phyloP scores from a whole-genome alignment of 1,139 yeast species.

The Pneumocystis wakefieldiae region DNA sequence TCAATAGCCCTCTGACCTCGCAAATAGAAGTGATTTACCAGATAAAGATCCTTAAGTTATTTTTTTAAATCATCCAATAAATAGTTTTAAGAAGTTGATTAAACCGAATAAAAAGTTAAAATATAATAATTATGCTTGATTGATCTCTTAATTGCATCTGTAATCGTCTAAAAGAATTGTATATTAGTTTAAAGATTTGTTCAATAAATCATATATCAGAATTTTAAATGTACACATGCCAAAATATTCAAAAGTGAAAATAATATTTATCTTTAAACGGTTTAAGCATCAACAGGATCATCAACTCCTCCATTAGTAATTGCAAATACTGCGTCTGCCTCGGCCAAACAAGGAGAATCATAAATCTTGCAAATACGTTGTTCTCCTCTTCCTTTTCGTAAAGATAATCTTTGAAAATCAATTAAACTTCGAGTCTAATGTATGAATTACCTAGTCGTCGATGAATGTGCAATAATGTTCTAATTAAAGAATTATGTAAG shows the following conservation, averaged over 20 bases:
- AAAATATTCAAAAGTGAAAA: background rate
- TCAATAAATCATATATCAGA: background rate
- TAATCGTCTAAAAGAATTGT: background rate
- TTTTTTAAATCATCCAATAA: no score
- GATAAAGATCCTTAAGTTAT: no score
- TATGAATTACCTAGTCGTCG: slow-evolving; percentile 42
- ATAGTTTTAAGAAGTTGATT: no score
- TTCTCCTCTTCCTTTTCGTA: slow-evolving; percentile 82
- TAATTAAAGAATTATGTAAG: slow-evolving; percentile 4
- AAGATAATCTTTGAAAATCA: slow-evolving; percentile 40
- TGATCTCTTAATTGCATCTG: no score
- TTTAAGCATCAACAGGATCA: slow-evolving; percentile 41
- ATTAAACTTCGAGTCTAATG: background rate
- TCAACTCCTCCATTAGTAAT: slow-evolving; percentile 95
- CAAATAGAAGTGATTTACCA: no score
- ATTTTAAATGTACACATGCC: background rate
- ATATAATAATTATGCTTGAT: no score
- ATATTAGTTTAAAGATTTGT: background rate
- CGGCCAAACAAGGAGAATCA: slow-evolving; percentile 92
- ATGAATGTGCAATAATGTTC: slow-evolving; percentile 90
- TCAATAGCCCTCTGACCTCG: no score
- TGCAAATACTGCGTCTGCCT: slow-evolving; percentile 87
- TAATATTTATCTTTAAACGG: background rate
- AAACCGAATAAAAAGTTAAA: no score
- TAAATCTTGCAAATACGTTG: slow-evolving; percentile 87